These are phyloP conservation scores for Clathrospora elynae DNA, from an alignment of 2,329 filamentous ascomycete genomes.

Conservation along the genomic window DNA sequence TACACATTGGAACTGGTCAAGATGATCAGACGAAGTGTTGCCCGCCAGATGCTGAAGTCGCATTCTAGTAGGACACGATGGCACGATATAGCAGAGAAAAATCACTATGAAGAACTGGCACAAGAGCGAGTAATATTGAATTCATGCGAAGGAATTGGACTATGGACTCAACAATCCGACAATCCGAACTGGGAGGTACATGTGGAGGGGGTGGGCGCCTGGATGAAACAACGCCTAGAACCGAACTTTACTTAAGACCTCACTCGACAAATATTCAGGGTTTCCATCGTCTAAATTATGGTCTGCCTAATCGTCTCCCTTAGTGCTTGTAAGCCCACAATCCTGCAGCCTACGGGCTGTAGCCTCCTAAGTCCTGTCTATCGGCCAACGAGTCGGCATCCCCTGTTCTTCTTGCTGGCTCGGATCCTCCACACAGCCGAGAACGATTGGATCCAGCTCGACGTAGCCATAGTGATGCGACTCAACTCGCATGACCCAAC, in stretches of 20 bases:
- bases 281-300: too few species aligned
- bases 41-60: slow-evolving; percentile 37
- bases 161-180: slow-evolving; percentile 31
- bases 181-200: slow-evolving; percentile 12
- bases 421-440: neutral
- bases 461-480: slow-evolving; percentile 1
- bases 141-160: slow-evolving; percentile 22
- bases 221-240: slow-evolving; percentile 36
- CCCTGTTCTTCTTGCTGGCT: neutral
- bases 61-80: slow-evolving; percentile 31
- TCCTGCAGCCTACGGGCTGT: neutral
- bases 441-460: neutral
- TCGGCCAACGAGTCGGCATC: neutral
- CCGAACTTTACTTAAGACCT: slow-evolving; percentile 2
- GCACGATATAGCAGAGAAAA: slow-evolving; percentile 35
- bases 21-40: slow-evolving; percentile 48
- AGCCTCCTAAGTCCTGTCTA: neutral
- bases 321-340: neutral
- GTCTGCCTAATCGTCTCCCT: neutral
- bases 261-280: too few species aligned
- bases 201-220: slow-evolving; percentile 30
- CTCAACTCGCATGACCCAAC: slow-evolving; percentile 3
- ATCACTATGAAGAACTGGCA: slow-evolving; percentile 35
- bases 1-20: slow-evolving; percentile 51
- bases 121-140: slow-evolving; percentile 26